Conservation (phyloP, 1,284 basidiomycete species). For the Malassezia psittaci region DNA sequence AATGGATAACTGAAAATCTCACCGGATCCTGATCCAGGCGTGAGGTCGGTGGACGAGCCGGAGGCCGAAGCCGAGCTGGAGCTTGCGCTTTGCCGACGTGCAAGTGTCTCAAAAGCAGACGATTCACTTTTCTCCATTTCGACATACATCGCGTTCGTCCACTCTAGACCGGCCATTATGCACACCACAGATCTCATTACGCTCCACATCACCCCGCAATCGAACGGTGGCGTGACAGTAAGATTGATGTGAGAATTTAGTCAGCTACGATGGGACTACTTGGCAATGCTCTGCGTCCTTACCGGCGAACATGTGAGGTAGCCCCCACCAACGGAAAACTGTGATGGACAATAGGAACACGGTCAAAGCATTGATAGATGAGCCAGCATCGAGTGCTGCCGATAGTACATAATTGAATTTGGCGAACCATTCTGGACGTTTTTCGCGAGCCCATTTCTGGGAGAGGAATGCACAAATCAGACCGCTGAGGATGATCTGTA, state of each 20-base stretch:
- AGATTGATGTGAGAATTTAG: neutral
- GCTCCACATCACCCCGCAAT: no score
- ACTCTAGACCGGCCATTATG: neutral
- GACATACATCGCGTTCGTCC: neutral
- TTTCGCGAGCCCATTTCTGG: constrained; percentile 48
- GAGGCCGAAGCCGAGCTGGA: neutral
- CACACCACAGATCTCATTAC: neutral
- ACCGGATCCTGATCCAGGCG: neutral
- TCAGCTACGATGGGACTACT: neutral
- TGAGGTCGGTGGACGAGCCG: neutral
- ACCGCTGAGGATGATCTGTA: constrained; percentile 50
- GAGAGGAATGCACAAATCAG: constrained; percentile 48
- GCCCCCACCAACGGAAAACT: constrained; percentile 29
- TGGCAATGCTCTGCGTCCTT: constrained; percentile 22
- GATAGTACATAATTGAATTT: constrained; percentile 41
- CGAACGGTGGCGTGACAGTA: neutral
- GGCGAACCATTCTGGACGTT: constrained; percentile 38
- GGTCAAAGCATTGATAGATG: constrained; percentile 49
- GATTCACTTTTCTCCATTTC: no score
- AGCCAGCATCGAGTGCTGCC: constrained; percentile 51
- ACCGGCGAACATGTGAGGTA: constrained; percentile 19
- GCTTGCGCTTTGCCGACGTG: neutral
- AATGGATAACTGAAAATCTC: constrained; percentile 1
- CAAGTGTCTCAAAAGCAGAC: neutral
- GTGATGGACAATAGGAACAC: constrained; percentile 49